A percentile compares a stretch with the other conserved stretches of the same genome.
These are phyloP conservation scores for Penicillium diatomitis DNA, from an alignment of 495 filamentous ascomycete species.

Conservation along the genomic window DNA sequence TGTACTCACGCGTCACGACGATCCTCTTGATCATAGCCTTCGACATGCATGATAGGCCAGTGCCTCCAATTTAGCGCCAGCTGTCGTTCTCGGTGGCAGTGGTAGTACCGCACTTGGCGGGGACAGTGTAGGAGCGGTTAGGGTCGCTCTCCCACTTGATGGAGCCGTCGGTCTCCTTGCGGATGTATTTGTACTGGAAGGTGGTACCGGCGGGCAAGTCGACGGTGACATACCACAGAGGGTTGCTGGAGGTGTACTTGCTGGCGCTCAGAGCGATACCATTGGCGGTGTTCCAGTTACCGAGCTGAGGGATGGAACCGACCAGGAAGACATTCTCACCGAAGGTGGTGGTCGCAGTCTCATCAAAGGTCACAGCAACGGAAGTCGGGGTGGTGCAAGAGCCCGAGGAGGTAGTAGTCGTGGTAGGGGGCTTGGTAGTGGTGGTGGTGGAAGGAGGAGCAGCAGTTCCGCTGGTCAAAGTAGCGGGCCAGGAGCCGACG, in stretches of 20 bases:
- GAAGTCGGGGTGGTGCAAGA: slow-evolving; percentile 36
- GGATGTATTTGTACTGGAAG: slow-evolving; percentile 64
- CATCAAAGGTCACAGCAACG: slow-evolving; percentile 53
- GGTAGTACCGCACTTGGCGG: slow-evolving; percentile 34
- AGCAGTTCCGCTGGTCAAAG: slow-evolving; percentile 31
- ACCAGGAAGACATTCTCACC: slow-evolving; percentile 53
- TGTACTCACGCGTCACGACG: no score
- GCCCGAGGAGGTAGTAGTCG: slow-evolving; percentile 22
- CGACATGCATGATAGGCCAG: no score
- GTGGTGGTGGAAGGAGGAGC: slow-evolving; percentile 11
- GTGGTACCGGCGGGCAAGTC: slow-evolving; percentile 40
- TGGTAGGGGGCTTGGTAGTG: slow-evolving; percentile 16
- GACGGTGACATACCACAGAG: slow-evolving; percentile 48
- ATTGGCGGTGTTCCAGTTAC: slow-evolving; percentile 44
- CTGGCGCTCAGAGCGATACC: slow-evolving; percentile 44
- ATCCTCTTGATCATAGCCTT: no score
- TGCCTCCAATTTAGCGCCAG: slow-evolving; percentile 14
- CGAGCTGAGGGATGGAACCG: slow-evolving; percentile 46
- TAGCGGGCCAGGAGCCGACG: slow-evolving; percentile 45
- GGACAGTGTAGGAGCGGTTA: slow-evolving; percentile 50
- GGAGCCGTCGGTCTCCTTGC: slow-evolving; percentile 40
- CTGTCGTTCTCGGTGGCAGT: slow-evolving; percentile 25
- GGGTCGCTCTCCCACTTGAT: slow-evolving; percentile 57
- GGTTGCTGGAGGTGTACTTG: slow-evolving; percentile 45
- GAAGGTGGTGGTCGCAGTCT: slow-evolving; percentile 40